These are phyloP conservation scores for Verticillium tricorpus DNA, from an alignment of 2,329 filamentous ascomycete species.

Conservation along the genomic window DNA sequence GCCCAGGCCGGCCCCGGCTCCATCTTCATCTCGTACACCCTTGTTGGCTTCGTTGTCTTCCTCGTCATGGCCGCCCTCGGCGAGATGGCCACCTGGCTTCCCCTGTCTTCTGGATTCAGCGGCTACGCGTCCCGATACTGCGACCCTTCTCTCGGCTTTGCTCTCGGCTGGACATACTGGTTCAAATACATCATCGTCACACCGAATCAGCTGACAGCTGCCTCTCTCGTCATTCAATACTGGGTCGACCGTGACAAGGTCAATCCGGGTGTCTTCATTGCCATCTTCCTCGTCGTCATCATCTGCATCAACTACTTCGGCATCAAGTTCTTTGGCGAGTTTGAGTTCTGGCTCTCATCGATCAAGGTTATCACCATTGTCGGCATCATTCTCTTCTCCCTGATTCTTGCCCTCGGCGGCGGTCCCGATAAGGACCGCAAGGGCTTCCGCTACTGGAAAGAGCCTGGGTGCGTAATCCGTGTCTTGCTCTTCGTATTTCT, in stretches of 20 bases:
- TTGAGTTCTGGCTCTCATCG: slow-evolving; percentile 58
- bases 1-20: slow-evolving; percentile 56
- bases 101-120: slow-evolving; percentile 73
- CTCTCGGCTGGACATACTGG: slow-evolving; percentile 67
- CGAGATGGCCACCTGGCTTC: slow-evolving; percentile 82
- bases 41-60: slow-evolving; percentile 70
- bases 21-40: slow-evolving; percentile 66
- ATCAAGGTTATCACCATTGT: slow-evolving; percentile 67
- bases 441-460: slow-evolving; percentile 63
- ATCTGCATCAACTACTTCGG: slow-evolving; percentile 65
- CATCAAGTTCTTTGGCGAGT: slow-evolving; percentile 64
- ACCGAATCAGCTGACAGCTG: slow-evolving; percentile 79
- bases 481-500: not conserved
- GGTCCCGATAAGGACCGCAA: slow-evolving; percentile 58
- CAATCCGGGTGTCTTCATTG: slow-evolving; percentile 77
- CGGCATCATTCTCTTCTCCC: slow-evolving; percentile 60
- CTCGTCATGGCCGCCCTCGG: slow-evolving; percentile 78
- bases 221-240: slow-evolving; percentile 72
- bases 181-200: slow-evolving; percentile 82
- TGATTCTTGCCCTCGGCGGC: slow-evolving; percentile 61
- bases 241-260: slow-evolving; percentile 64
- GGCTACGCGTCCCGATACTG: slow-evolving; percentile 76
- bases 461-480: slow-evolving; percentile 42
- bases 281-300: slow-evolving; percentile 62
- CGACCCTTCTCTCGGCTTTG: slow-evolving; percentile 76